Evolutionary conservation across 2,329 filamentous ascomycete species (phyloP).

Genomic region (Neoscytalidium dimidiatum): DNA sequence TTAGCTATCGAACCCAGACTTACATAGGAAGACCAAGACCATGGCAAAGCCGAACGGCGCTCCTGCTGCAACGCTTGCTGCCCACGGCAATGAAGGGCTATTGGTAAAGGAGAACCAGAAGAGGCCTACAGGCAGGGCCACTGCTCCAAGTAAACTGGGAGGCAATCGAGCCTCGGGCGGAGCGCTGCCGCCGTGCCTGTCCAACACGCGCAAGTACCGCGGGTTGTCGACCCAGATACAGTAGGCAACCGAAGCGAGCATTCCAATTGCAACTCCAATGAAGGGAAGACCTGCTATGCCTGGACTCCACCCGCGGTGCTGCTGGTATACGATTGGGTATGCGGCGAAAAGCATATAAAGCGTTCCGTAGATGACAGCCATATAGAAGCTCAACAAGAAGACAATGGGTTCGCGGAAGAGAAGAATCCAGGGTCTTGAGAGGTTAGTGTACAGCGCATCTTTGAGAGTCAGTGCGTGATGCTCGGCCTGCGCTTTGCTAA

Average conservation of each 20-base stretch:
- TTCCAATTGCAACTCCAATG: slow-evolving; percentile 68
- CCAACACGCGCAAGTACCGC: slow-evolving; percentile 41
- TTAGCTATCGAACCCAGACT: not conserved
- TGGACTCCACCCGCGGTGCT: slow-evolving; percentile 37
- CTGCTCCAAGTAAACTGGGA: slow-evolving; percentile 75
- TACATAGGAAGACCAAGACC: slow-evolving; percentile 63
- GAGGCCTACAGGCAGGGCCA: slow-evolving; percentile 74
- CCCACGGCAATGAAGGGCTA: slow-evolving; percentile 59
- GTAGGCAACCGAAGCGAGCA: slow-evolving; percentile 60
- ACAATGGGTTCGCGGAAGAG: slow-evolving; percentile 72
- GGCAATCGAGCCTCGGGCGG: slow-evolving; percentile 75
- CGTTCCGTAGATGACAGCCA: slow-evolving; percentile 60
- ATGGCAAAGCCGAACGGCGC: slow-evolving; percentile 61
- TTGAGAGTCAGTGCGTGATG: slow-evolving; percentile 45
- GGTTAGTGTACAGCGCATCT: slow-evolving; percentile 56
- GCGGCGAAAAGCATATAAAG: slow-evolving; percentile 53
- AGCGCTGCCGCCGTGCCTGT: slow-evolving; percentile 55
- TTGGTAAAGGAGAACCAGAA: slow-evolving; percentile 79
- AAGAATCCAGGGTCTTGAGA: slow-evolving; percentile 67
- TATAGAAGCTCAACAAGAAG: slow-evolving; percentile 64
- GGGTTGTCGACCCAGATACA: slow-evolving; percentile 39
- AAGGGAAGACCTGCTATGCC: slow-evolving; percentile 53
- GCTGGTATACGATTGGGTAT: slow-evolving; percentile 64
- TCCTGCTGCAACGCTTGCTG: slow-evolving; percentile 53
- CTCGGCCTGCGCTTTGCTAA: slow-evolving; percentile 38